phyloP scores from a whole-genome alignment of 306 rosid genomes.

The Pyrus betulifolia region DNA sequence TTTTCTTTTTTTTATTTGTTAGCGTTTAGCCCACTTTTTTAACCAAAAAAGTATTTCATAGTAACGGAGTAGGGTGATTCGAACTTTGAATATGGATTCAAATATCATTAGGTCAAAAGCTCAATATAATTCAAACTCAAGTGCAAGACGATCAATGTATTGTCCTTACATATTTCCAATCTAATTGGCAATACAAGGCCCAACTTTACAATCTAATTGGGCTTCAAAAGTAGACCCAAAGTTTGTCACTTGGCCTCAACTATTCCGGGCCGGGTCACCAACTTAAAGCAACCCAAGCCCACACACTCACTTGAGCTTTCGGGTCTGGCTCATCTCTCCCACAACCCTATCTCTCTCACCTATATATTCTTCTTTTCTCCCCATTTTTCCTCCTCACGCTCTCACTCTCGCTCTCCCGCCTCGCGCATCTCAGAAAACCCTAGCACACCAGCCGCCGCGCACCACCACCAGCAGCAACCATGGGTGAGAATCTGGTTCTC shows the following conservation, averaged over 20 bases:
- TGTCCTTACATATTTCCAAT: too few species aligned
- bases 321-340: background rate
- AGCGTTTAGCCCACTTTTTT: too few species aligned
- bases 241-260: background rate
- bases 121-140: too few species aligned
- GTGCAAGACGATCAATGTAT: background rate
- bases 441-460: background rate
- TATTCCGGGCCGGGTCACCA: background rate
- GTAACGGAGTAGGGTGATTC: too few species aligned
- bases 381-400: background rate
- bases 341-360: constrained; percentile 33
- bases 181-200: background rate
- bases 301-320: background rate
- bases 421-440: background rate
- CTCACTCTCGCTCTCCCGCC: background rate
- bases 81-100: too few species aligned
- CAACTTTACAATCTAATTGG: background rate
- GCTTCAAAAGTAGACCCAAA: background rate
- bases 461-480: background rate
- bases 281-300: background rate
- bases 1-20: too few species aligned
- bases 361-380: background rate
- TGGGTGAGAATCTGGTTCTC: constrained; percentile 63
- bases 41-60: too few species aligned
- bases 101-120: too few species aligned